A percentile compares a stretch with the other conserved stretches of the same genome.
phyloP scores from a whole-genome alignment of 2,329 filamentous ascomycete genomes.

The Colletotrichum sp. region DNA sequence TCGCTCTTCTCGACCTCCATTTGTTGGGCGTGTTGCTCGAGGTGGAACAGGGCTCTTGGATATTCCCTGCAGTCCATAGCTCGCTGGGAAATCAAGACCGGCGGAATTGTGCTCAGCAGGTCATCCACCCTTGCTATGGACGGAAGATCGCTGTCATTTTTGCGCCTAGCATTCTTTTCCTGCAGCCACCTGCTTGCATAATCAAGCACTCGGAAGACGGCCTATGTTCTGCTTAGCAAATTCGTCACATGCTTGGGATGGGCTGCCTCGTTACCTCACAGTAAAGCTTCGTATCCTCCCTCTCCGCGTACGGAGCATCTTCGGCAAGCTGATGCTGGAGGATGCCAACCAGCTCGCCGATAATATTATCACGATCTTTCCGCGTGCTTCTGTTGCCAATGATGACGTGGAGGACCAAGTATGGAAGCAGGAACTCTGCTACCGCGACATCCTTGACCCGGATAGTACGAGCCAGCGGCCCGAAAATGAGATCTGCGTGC shows the following conservation, averaged over 20 bases:
- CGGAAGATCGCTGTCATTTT: conserved; percentile 47
- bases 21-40: conserved; percentile 83
- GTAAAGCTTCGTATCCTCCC: conserved; percentile 81
- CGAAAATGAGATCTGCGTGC: conserved; percentile 79
- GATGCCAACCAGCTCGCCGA: conserved; percentile 76
- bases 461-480: conserved; percentile 81
- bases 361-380: conserved; percentile 67
- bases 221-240: conserved; percentile 51
- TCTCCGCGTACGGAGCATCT: conserved; percentile 62
- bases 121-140: conserved; percentile 54
- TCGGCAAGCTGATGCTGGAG: conserved; percentile 64
- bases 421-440: conserved; percentile 87
- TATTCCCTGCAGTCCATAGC: conserved; percentile 96
- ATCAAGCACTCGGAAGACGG: conserved; percentile 88
- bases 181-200: conserved; percentile 92
- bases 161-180: conserved; percentile 60
- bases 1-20: conserved; percentile 50
- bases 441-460: conserved; percentile 86
- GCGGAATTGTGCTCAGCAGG: conserved; percentile 69
- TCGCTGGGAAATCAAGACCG: conserved; percentile 76
- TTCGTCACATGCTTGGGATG: not conserved
- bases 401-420: conserved; percentile 82
- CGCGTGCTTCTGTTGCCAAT: conserved; percentile 69
- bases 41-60: conserved; percentile 88
- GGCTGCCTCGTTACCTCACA: conserved; percentile 72